Percentiles rank a stretch among this genome's conserved stretches.
Evolutionary conservation across 2,329 filamentous ascomycete species (phyloP).

Genomic region (Fusarium pilosicola): DNA sequence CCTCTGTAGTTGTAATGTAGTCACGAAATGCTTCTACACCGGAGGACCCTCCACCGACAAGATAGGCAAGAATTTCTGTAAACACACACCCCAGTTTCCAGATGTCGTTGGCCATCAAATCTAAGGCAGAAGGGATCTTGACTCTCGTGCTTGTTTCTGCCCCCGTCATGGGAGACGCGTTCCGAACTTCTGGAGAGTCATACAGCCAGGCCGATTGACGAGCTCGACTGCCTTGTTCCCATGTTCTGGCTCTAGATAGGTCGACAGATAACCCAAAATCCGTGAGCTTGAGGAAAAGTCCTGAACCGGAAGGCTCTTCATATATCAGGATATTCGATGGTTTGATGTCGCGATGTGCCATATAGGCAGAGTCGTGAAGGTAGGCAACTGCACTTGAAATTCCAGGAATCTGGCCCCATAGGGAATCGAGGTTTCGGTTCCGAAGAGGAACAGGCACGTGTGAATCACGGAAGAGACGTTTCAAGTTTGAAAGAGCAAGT

Average conservation of each 20-base stretch:
- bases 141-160: rapidly evolving
- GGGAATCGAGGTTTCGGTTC: rapidly evolving
- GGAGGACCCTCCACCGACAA: rapidly evolving
- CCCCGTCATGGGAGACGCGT: rapidly evolving
- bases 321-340: rapidly evolving
- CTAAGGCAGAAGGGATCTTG: not conserved
- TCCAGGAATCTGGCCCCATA: rapidly evolving
- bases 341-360: not conserved
- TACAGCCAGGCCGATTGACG: not conserved
- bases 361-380: not conserved
- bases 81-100: not conserved
- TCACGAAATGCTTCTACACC: not conserved
- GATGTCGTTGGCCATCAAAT: not conserved
- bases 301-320: rapidly evolving
- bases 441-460: rapidly evolving
- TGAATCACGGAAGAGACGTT: rapidly evolving
- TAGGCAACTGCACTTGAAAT: not conserved
- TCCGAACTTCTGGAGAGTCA: not conserved
- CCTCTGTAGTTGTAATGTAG: not conserved
- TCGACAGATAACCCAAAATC: rapidly evolving
- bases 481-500: not conserved
- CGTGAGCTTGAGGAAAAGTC: rapidly evolving
- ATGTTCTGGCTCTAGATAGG: not conserved
- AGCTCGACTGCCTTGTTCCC: not conserved
- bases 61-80: not conserved